Percentiles rank a stretch among this genome's conserved stretches.
Conservation (phyloP, 2,329 filamentous ascomycete species). For the Aspergillus sp. region DNA sequence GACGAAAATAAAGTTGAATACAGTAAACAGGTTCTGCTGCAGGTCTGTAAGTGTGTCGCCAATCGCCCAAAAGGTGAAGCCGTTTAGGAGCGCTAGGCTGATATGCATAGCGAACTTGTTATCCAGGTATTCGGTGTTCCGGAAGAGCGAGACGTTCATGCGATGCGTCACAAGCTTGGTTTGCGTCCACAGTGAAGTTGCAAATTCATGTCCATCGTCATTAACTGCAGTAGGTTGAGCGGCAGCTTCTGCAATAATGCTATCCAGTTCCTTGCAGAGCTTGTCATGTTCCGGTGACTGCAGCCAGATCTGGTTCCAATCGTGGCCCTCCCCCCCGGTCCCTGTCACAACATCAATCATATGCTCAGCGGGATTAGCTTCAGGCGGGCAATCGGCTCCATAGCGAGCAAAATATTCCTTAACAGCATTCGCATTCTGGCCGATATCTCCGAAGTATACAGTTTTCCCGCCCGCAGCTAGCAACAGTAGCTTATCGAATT, state of each 20-base stretch:
- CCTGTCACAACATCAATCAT: slow-evolving; percentile 46
- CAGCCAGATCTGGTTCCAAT: slow-evolving; percentile 71
- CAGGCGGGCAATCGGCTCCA: slow-evolving; percentile 61
- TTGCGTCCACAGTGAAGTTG: slow-evolving; percentile 61
- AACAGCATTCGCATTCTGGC: slow-evolving; percentile 60
- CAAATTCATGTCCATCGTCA: slow-evolving; percentile 55
- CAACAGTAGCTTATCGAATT: slow-evolving; percentile 68
- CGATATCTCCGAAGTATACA: slow-evolving; percentile 67
- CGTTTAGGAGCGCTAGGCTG: slow-evolving; percentile 45
- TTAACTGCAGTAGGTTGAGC: slow-evolving; percentile 41
- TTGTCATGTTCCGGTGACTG: slow-evolving; percentile 58
- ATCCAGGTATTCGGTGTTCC: slow-evolving; percentile 64
- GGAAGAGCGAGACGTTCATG: slow-evolving; percentile 62
- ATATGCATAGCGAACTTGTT: slow-evolving; percentile 60
- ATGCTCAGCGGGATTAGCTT: slow-evolving; percentile 60
- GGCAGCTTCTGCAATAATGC: slow-evolving; percentile 52
- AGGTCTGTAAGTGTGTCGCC: background rate
- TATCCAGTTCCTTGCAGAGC: slow-evolving; percentile 61
- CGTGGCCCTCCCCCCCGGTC: slow-evolving; percentile 40
- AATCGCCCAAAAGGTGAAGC: slow-evolving; percentile 57
- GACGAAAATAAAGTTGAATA: slow-evolving; percentile 55
- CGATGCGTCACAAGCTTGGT: slow-evolving; percentile 64
- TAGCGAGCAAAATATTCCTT: slow-evolving; percentile 66
- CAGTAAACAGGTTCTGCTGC: background rate
- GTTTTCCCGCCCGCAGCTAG: slow-evolving; percentile 64